Evolutionary conservation across 768 basidiomycete genomes (phyloP).

Genomic region (Boletellus ananiceps): DNA sequence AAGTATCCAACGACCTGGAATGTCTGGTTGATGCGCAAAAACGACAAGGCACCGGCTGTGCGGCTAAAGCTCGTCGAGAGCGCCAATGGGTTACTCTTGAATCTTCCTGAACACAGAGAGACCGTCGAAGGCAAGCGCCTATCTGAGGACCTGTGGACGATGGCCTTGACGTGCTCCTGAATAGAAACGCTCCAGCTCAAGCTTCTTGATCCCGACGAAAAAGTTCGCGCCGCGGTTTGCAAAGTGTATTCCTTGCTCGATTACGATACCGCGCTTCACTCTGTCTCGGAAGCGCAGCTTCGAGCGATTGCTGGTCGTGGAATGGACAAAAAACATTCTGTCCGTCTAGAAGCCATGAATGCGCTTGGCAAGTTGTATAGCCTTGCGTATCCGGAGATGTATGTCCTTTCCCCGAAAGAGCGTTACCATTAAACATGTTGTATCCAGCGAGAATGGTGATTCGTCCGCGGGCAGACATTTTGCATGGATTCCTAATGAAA

Average conservation of each 20-base stretch:
- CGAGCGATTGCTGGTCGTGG: constrained; percentile 64
- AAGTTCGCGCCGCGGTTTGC: constrained; percentile 81
- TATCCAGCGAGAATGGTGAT: constrained; percentile 72
- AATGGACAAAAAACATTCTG: constrained; percentile 74
- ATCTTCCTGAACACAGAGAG: constrained; percentile 62
- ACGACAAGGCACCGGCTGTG: constrained; percentile 68
- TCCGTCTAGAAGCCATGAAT: constrained; percentile 72
- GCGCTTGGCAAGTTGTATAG: constrained; percentile 75
- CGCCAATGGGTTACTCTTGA: constrained; percentile 53
- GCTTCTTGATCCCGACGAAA: constrained; percentile 85
- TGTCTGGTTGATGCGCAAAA: constrained; percentile 73
- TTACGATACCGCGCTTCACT: constrained; percentile 86
- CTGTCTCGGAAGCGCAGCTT: constrained; percentile 63
- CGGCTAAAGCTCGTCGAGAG: constrained; percentile 78
- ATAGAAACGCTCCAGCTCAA: constrained; percentile 60
- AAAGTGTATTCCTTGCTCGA: constrained; percentile 78
- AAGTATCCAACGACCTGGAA: constrained; percentile 85
- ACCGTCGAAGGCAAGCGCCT: constrained; percentile 65
- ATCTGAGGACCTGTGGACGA: not conserved
- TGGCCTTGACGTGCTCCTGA: constrained; percentile 5
- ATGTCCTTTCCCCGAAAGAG: constrained; percentile 25
- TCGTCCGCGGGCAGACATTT: constrained; percentile 71
- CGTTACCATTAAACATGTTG: constrained; percentile 1
- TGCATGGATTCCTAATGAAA: constrained; percentile 83
- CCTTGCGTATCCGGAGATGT: constrained; percentile 89